Base-by-base conservation (phyloP, 306 rosid genomes). In the Glycine soja region DNA sequence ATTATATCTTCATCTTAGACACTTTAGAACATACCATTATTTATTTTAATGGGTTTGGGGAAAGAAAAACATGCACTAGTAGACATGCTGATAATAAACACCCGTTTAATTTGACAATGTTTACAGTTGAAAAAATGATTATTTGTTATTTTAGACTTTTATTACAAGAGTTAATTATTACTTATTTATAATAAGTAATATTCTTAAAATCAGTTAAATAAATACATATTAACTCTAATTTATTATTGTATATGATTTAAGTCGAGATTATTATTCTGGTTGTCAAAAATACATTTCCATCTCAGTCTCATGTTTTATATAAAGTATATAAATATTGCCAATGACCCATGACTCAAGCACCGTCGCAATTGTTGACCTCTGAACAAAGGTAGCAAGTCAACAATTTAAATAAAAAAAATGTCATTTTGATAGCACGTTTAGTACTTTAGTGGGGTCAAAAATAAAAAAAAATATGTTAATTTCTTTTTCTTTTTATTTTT, bases 371-470 rank as follows among this genome's bases (percentile, higher is more conserved):
- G n/a, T 72, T 30, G 61, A 72, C 42, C 32, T 8, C 3, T 71
- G 62, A 72, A 51, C n/a, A 34, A 70, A 6, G 18, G 24, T 1
- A 0, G 11, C 51, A 46, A 30, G 62, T 72, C 76, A 72, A 51
- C 59, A 51, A 14, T 52, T 51, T 52, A 51, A 50, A 45, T 10
- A 69, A 16, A 43, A 16, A 43, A 67, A 10, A 18, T 69, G n/a
- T 1, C 16, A 43, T 45, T n/a, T 69, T 38, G 52, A 36, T 53
- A 15, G 62, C 76, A 52, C 32, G 19, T 70, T 51, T 12, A 34
- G 69, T 63, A 32, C 70, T 38, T 19, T 8, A 3, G 77, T 72
- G 50, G 77, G 77, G 32, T 72, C 38, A 52, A 52, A n/a, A 36
- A 36, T 4, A 36, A 36, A 36, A 3, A 36, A 36, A 36, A 3